A percentile compares a stretch with the other conserved stretches of the same genome.
These are phyloP conservation scores for Xylaria longipes DNA, from an alignment of 495 filamentous ascomycete genomes.

Conservation along the genomic window DNA sequence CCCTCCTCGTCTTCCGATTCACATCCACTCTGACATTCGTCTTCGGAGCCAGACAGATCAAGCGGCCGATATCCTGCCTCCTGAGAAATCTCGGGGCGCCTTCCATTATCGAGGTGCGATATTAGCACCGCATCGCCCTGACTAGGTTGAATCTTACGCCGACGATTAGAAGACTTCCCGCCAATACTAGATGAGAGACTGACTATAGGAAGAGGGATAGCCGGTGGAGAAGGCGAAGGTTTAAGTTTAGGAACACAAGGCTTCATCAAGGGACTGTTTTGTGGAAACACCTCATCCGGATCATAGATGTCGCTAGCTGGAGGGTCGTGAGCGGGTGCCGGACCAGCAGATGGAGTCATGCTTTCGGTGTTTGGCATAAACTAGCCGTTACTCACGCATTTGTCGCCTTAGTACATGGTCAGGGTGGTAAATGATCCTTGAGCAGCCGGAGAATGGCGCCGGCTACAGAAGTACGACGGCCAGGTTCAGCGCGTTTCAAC, in stretches of 20 bases:
- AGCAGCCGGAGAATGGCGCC: neutral
- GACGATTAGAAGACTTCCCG: conserved; percentile 50
- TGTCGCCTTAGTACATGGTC: conserved; percentile 41
- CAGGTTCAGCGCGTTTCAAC: neutral
- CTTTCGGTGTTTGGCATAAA: conserved; percentile 46
- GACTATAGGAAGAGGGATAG: conserved; percentile 42
- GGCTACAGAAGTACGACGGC: conserved; percentile 17
- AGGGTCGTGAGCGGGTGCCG: conserved; percentile 46
- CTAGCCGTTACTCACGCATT: conserved; percentile 44
- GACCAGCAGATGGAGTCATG: conserved; percentile 52
- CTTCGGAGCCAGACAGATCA: conserved; percentile 28
- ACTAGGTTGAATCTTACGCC: conserved; percentile 47
- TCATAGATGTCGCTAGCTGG: conserved; percentile 52
- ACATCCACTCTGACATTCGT: conserved; percentile 36
- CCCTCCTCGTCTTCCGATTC: conserved; percentile 35
- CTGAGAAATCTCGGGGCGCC: conserved; percentile 52
- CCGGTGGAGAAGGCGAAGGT: conserved; percentile 47
- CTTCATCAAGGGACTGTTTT: conserved; percentile 51
- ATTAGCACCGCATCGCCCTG: conserved; percentile 64
- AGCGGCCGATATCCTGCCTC: conserved; percentile 45
- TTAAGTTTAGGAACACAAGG: conserved; percentile 48
- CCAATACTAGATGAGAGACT: conserved; percentile 47
- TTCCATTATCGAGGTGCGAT: conserved; percentile 56
- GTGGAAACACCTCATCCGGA: conserved; percentile 51
- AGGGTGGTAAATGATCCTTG: conserved; percentile 21